These are phyloP conservation scores for Trichoderma atroviride DNA, from an alignment of 2,329 filamentous ascomycete species.

Conservation along the genomic window DNA sequence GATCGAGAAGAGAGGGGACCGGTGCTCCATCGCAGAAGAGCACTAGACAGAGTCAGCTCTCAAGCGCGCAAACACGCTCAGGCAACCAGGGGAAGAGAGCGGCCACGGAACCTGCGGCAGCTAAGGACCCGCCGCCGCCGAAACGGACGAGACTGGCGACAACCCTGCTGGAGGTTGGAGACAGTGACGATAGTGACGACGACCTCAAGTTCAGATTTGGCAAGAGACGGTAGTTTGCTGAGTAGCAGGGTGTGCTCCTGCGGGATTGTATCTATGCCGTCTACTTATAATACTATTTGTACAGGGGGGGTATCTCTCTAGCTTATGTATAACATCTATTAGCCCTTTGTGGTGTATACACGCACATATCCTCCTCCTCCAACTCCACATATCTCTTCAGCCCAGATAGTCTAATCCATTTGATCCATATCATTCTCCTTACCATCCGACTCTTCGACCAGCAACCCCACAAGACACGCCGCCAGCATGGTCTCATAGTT, in stretches of 20 bases:
- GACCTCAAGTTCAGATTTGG: slow-evolving; percentile 60
- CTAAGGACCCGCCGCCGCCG: slow-evolving; percentile 33
- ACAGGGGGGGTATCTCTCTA: slow-evolving; percentile 28
- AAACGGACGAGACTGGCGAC: slow-evolving; percentile 42
- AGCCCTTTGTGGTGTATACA: neutral
- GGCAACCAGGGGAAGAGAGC: slow-evolving; percentile 40
- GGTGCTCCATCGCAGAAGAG: slow-evolving; percentile 36
- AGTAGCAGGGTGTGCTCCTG: neutral
- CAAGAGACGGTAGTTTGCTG: slow-evolving; percentile 45
- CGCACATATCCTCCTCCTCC: neutral
- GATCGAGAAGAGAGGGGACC: slow-evolving; percentile 28
- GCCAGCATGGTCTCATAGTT: slow-evolving; percentile 72
- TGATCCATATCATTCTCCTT: slow-evolving; percentile 55
- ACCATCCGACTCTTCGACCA: slow-evolving; percentile 57
- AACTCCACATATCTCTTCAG: neutral
- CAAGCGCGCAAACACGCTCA: slow-evolving; percentile 34
- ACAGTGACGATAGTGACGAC: slow-evolving; percentile 57
- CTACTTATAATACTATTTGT: slow-evolving; percentile 5
- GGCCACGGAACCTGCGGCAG: slow-evolving; percentile 36
- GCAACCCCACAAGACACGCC: slow-evolving; percentile 63
- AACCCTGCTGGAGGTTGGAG: slow-evolving; percentile 40
- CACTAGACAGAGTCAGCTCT: slow-evolving; percentile 35
- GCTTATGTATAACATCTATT: slow-evolving; percentile 10
- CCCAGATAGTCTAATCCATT: slow-evolving; percentile 56
- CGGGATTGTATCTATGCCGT: neutral